A percentile compares a stretch with the other conserved stretches of the same genome.
Evolutionary conservation across 345 rosid species (phyloP).

Genomic region (Hypericum androsaemum): DNA sequence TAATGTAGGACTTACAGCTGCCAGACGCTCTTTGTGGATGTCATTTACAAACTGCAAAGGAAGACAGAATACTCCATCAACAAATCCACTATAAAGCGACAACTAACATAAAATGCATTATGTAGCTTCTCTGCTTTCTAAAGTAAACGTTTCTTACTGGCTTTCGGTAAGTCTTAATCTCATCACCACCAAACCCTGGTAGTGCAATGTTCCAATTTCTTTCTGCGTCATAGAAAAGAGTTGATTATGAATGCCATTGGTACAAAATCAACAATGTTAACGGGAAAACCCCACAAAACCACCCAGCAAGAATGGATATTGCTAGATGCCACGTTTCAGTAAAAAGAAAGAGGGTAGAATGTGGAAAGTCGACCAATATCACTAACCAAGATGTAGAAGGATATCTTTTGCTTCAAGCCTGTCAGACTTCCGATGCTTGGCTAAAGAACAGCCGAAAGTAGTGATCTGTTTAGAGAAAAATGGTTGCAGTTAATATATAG

Average conservation of each 20-base stretch:
- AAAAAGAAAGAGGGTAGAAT: not conserved
- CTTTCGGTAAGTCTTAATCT: constrained; percentile 73
- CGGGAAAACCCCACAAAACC: not conserved
- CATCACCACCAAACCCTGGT: constrained; percentile 87
- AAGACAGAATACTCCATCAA: not conserved
- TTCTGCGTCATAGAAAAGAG: constrained; percentile 39
- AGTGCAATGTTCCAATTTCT: constrained; percentile 84
- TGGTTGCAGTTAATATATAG: too few species aligned
- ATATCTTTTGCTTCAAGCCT: constrained; percentile 93
- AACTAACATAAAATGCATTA: not conserved
- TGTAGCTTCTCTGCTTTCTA: not conserved
- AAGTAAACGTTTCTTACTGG: constrained; percentile 38
- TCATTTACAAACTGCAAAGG: constrained; percentile 60
- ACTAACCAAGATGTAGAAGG: constrained; percentile 87
- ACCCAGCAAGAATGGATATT: constrained; percentile 5
- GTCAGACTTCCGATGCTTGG: constrained; percentile 90
- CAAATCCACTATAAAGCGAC: constrained; percentile 7
- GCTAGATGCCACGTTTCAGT: not conserved
- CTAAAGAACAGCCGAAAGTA: constrained; percentile 89
- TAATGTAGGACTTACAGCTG: constrained; percentile 43
- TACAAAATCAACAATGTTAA: constrained; percentile 6
- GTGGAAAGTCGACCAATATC: constrained; percentile 2
- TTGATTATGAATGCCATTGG: too few species aligned
- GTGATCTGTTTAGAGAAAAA: constrained; percentile 48
- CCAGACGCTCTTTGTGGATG: constrained; percentile 82